phyloP scores from a whole-genome alignment of 2,329 filamentous ascomycete species.

The Ceratocystis smalleyi region DNA sequence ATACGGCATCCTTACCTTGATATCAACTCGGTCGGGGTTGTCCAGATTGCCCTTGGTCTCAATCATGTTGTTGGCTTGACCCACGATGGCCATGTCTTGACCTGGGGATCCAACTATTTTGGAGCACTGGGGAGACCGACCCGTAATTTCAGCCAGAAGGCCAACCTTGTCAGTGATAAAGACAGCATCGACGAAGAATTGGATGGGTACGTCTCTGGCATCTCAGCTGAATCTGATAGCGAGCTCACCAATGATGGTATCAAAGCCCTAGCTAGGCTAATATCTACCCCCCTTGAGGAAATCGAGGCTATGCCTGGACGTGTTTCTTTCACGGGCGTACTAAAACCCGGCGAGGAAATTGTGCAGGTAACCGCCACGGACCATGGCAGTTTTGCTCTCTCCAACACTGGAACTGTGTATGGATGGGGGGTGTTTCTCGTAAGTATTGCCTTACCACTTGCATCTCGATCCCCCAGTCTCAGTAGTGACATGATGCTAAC shows the following conservation, averaged over 20 bases:
- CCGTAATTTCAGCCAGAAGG: background rate
- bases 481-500: background rate
- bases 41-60: constrained; percentile 45
- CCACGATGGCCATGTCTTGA: constrained; percentile 45
- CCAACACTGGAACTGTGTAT: constrained; percentile 44
- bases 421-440: constrained; percentile 52
- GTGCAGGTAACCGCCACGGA: constrained; percentile 46
- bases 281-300: constrained; percentile 35
- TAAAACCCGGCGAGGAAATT: constrained; percentile 34
- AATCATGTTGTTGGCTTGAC: constrained; percentile 50
- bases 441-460: constrained; percentile 3
- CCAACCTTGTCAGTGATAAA: background rate
- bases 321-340: constrained; percentile 31
- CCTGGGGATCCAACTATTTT: constrained; percentile 54
- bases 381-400: constrained; percentile 46
- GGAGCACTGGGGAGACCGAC: constrained; percentile 46
- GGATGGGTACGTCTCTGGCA: background rate
- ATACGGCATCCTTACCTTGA: constrained; percentile 39
- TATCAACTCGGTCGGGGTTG: constrained; percentile 38
- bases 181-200: background rate
- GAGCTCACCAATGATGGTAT: constrained; percentile 27
- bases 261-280: constrained; percentile 39
- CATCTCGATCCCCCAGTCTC: background rate
- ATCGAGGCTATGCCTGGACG: constrained; percentile 9
- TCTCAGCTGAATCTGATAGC: constrained; percentile 19